Evolutionary conservation across 2,329 filamentous ascomycete species (phyloP).

Genomic region (Verticillium nubilum): DNA sequence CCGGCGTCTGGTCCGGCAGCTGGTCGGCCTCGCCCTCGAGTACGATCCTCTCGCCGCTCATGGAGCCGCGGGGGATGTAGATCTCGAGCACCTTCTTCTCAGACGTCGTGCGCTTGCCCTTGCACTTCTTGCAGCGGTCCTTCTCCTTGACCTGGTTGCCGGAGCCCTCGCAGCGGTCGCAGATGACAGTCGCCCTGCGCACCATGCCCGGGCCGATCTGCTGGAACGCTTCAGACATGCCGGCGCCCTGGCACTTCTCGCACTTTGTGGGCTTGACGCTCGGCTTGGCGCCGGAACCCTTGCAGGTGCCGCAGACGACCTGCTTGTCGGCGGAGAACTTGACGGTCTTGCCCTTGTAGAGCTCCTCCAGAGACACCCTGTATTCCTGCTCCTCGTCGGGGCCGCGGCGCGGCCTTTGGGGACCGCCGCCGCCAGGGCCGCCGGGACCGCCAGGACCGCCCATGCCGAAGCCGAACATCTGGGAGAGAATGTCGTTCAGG

Average conservation of each 20-base stretch:
- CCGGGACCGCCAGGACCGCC: conserved; percentile 44
- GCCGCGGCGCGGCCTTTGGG: conserved; percentile 62
- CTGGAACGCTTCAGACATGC: conserved; percentile 69
- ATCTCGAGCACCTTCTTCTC: conserved; percentile 94
- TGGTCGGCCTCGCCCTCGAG: conserved; percentile 94
- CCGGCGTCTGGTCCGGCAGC: conserved; percentile 78
- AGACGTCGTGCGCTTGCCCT: conserved; percentile 79
- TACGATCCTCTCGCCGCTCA: conserved; percentile 83
- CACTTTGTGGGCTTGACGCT: conserved; percentile 82
- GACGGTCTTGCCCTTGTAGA: conserved; percentile 98
- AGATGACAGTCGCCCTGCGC: conserved; percentile 72
- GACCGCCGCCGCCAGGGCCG: conserved; percentile 45
- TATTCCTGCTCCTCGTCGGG: conserved; percentile 86
- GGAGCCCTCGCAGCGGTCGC: conserved; percentile 78
- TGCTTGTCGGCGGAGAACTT: conserved; percentile 96
- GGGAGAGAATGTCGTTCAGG: conserved; percentile 84
- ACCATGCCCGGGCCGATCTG: conserved; percentile 84
- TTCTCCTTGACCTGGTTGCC: conserved; percentile 90
- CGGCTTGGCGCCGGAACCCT: conserved; percentile 84
- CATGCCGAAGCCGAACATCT: conserved; percentile 83
- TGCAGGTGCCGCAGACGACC: conserved; percentile 80
- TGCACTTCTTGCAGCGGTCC: conserved; percentile 98
- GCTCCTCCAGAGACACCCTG: conserved; percentile 83
- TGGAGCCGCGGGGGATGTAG: conserved; percentile 84
- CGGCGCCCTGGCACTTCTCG: conserved; percentile 76